Percentiles rank a stretch among this genome's conserved stretches.
Evolutionary conservation across 768 basidiomycete genomes (phyloP).

Genomic region (Gloeophyllum trabeum): DNA sequence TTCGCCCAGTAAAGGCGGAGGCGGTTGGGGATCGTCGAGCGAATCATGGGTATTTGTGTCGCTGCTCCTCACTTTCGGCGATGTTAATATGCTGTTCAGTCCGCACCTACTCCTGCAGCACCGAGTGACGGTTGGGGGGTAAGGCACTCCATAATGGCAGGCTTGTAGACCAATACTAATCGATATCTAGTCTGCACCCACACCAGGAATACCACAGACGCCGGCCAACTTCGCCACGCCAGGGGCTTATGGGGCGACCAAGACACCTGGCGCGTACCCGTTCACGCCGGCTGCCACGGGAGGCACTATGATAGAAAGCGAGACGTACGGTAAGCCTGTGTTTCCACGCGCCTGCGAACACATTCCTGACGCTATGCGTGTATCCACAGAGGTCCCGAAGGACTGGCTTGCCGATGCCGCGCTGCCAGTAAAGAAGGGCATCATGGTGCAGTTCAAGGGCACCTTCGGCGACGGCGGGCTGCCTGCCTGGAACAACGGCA

Average conservation of each 20-base stretch:
- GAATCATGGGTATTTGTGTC: too few relatives aligned
- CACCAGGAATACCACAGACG: conserved; percentile 28
- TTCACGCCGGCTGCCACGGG: conserved; percentile 15
- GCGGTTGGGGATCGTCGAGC: conserved; percentile 10
- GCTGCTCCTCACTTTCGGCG: conserved; percentile 6
- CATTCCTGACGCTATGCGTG: conserved; percentile 6
- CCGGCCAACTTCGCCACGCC: conserved; percentile 29
- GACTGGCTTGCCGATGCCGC: conserved; percentile 31
- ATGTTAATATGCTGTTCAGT: not conserved
- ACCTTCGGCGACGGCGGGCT: conserved; percentile 19
- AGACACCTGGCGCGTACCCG: conserved; percentile 26
- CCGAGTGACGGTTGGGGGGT: not conserved
- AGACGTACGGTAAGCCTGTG: conserved; percentile 5
- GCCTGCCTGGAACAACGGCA: conserved; percentile 23
- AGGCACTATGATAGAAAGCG: conserved; percentile 10
- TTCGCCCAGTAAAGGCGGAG: conserved; percentile 25
- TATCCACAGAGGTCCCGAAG: conserved; percentile 19
- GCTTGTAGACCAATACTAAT: conserved; percentile 10
- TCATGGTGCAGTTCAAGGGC: conserved; percentile 27
- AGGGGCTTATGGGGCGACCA: conserved; percentile 9
- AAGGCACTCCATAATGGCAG: not conserved
- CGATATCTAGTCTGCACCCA: conserved; percentile 13
- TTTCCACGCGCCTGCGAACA: not conserved
- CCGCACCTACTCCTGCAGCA: not conserved
- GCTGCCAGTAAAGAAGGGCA: conserved; percentile 19